A percentile compares a stretch with the other conserved stretches of the same genome.
These are phyloP conservation scores for Kwoniella shandongensis DNA, from an alignment of 768 basidiomycete species.

Conservation along the genomic window DNA sequence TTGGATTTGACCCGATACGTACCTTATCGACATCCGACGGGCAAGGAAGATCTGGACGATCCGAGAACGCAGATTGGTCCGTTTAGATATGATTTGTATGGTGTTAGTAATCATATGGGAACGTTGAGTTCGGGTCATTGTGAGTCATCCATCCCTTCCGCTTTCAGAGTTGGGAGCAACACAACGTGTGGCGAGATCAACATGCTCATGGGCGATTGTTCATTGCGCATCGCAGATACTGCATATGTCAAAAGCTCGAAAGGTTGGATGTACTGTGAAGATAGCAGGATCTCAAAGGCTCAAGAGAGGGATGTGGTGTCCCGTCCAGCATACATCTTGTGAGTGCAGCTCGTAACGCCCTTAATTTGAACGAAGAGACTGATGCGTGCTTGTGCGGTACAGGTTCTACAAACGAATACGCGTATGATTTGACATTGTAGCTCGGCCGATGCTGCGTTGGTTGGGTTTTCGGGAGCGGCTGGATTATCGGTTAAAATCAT, in stretches of 20 bases:
- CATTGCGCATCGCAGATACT: too few species aligned
- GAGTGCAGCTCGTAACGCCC: constrained; percentile 8
- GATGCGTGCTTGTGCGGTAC: neutral
- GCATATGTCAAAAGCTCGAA: constrained; percentile 83
- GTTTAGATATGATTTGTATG: constrained; percentile 90
- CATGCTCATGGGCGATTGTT: too few species aligned
- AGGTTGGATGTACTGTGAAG: constrained; percentile 91
- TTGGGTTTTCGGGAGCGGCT: too few species aligned
- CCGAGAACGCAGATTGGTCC: constrained; percentile 81
- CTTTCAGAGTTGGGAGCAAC: neutral
- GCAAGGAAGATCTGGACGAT: constrained; percentile 62
- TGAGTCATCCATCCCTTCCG: constrained; percentile 57
- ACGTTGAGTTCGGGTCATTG: constrained; percentile 94
- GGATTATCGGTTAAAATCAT: too few species aligned
- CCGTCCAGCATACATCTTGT: constrained; percentile 50
- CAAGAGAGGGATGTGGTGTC: constrained; percentile 75
- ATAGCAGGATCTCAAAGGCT: constrained; percentile 75
- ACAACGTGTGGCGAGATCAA: too few species aligned
- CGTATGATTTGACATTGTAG: constrained; percentile 4
- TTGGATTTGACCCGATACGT: constrained; percentile 76
- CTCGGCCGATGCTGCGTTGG: too few species aligned
- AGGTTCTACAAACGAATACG: constrained; percentile 49
- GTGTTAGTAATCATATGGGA: constrained; percentile 93
- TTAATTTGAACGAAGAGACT: too few species aligned
- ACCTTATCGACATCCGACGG: constrained; percentile 73